Conservation (phyloP, 805 yeast species). For the Ogataea methylovora region DNA sequence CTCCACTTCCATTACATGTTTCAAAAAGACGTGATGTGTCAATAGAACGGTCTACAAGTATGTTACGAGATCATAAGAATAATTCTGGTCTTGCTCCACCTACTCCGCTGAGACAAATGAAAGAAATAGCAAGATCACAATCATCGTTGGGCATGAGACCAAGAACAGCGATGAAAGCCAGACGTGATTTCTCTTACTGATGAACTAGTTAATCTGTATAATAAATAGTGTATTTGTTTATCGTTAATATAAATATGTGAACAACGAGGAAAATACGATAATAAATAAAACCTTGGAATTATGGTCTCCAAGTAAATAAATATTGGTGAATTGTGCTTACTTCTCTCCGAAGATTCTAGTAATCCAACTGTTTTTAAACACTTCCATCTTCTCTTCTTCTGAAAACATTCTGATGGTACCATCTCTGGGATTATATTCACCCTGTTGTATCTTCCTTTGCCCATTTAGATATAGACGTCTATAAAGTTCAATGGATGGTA, state of each 20-base stretch:
- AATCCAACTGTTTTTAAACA: constrained; percentile 30
- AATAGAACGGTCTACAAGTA: too few relatives aligned
- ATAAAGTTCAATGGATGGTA: constrained; percentile 25
- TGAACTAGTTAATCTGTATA: neutral
- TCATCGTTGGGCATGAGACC: constrained; percentile 11
- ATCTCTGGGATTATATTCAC: constrained; percentile 34
- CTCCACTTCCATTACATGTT: constrained; percentile 1
- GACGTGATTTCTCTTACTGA: neutral
- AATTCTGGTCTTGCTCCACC: constrained; percentile 12
- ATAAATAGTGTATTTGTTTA: constrained; percentile 1
- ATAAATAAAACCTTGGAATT: constrained; percentile 32
- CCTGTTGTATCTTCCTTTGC: constrained; percentile 36
- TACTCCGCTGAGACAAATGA: constrained; percentile 13
- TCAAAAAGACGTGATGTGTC: too few relatives aligned
- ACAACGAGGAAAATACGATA: too few relatives aligned
- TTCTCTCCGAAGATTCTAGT: constrained; percentile 37
- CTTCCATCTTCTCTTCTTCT: constrained; percentile 31
- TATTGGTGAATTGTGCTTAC: too few relatives aligned
- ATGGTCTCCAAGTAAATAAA: too few relatives aligned
- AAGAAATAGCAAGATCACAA: constrained; percentile 14
- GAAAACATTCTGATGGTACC: constrained; percentile 37
- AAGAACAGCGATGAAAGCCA: neutral
- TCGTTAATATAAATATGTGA: too few relatives aligned
- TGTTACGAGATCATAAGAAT: too few relatives aligned
- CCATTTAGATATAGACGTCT: constrained; percentile 29